These are phyloP conservation scores for Geranium rotundifolium DNA, from an alignment of 345 rosid species.

Conservation along the genomic window DNA sequence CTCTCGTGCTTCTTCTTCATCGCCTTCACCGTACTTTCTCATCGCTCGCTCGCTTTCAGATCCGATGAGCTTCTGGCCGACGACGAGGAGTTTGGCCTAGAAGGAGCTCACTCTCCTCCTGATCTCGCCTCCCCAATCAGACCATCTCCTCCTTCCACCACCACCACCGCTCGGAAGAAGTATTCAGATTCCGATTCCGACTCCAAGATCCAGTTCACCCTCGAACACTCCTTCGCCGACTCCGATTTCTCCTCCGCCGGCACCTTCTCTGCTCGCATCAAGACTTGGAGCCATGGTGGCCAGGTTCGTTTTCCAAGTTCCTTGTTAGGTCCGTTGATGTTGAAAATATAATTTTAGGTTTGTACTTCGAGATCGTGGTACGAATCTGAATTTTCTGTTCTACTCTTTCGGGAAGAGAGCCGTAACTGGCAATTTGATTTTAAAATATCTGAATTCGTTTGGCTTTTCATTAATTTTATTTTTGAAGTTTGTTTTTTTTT, in stretches of 20 bases:
- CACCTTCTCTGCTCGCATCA: conserved; percentile 88
- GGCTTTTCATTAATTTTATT: background rate
- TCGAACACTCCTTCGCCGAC: conserved; percentile 89
- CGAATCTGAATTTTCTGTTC: background rate
- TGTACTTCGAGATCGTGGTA: background rate
- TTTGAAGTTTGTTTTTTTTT: too few relatives aligned
- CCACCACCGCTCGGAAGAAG: conserved; percentile 36
- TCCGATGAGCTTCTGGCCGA: conserved; percentile 80
- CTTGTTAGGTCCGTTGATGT: background rate
- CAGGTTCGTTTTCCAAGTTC: conserved; percentile 32
- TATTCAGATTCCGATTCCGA: conserved; percentile 74
- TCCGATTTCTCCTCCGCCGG: conserved; percentile 75
- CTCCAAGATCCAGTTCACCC: conserved; percentile 84
- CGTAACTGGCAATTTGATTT: background rate
- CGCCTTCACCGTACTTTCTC: background rate
- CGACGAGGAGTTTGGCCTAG: conserved; percentile 77
- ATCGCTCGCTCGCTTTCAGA: conserved; percentile 36
- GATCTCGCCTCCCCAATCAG: conserved; percentile 20
- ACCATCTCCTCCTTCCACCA: conserved; percentile 19
- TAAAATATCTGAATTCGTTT: background rate
- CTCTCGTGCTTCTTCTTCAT: background rate
- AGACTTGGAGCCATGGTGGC: conserved; percentile 67
- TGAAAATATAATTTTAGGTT: background rate
- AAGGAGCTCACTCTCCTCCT: conserved; percentile 36
- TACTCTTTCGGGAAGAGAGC: background rate